Percentiles rank a stretch among this genome's conserved stretches.
Conservation (phyloP, 345 rosid species). For the Gynandropsis gynandra region DNA sequence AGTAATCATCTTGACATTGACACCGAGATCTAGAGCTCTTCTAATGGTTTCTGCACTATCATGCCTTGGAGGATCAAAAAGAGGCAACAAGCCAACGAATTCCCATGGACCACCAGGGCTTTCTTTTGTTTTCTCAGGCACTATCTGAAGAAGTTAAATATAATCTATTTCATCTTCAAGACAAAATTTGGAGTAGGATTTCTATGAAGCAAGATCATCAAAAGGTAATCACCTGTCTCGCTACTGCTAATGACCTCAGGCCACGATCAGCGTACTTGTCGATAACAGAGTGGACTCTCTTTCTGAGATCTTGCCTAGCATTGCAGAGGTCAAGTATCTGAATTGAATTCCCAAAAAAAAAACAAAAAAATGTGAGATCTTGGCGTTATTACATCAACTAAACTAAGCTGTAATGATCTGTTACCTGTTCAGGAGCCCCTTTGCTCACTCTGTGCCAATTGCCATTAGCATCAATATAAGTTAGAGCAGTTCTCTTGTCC, state of each 20-base stretch:
- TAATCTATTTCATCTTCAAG: not conserved
- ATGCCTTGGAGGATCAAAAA: slow-evolving; percentile 92
- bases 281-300: slow-evolving; percentile 50
- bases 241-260: slow-evolving; percentile 66
- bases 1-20: slow-evolving; percentile 94
- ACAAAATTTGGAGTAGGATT: not conserved
- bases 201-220: not conserved
- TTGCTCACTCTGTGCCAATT: slow-evolving; percentile 75
- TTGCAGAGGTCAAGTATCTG: slow-evolving; percentile 60
- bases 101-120: slow-evolving; percentile 70
- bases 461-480: slow-evolving; percentile 61
- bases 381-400: not conserved
- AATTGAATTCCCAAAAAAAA: slow-evolving; percentile 12
- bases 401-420: not conserved
- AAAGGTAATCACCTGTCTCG: slow-evolving; percentile 52
- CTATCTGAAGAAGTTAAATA: slow-evolving; percentile 30
- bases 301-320: slow-evolving; percentile 48
- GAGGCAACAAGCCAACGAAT: slow-evolving; percentile 66
- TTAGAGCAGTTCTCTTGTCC: slow-evolving; percentile 79
- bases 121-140: slow-evolving; percentile 68
- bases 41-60: slow-evolving; percentile 97
- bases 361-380: not conserved
- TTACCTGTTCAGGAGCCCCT: slow-evolving; percentile 95
- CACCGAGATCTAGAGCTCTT: slow-evolving; percentile 82
- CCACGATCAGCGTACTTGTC: slow-evolving; percentile 81